Conservation (phyloP, 441 rosid species). For the Raphanus hybrid region DNA sequence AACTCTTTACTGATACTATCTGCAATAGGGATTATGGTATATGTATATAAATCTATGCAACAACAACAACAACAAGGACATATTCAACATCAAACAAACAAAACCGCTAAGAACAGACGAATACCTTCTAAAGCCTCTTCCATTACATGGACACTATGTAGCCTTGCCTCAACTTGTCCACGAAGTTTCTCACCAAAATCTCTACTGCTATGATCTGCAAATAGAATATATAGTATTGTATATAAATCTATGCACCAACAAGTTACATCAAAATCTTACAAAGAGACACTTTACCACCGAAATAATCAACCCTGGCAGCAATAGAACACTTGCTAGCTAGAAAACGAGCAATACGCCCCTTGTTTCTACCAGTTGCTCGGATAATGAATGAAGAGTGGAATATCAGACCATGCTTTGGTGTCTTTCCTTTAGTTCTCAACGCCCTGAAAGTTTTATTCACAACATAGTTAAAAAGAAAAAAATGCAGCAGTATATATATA, state of each 20-base stretch:
- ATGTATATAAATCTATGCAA: background rate
- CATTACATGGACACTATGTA: conserved; percentile 74
- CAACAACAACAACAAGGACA: background rate
- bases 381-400: conserved; percentile 90
- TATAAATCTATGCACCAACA: background rate
- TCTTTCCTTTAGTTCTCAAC: conserved; percentile 78
- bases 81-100: conserved; percentile 10
- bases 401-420: conserved; percentile 82
- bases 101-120: background rate
- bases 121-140: conserved; percentile 60
- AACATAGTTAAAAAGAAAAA: background rate
- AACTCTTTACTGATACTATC: conserved; percentile 56
- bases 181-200: conserved; percentile 85
- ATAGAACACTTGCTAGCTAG: conserved; percentile 89
- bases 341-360: conserved; percentile 91
- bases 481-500: background rate
- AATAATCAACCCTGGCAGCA: conserved; percentile 86
- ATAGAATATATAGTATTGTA: background rate
- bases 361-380: conserved; percentile 78
- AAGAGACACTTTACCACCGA: conserved; percentile 56
- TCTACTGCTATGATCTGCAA: conserved; percentile 52
- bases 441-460: conserved; percentile 54
- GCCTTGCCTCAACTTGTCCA: conserved; percentile 67
- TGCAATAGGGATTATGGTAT: conserved; percentile 16
- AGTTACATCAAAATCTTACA: background rate